phyloP scores from a whole-genome alignment of 2,329 filamentous ascomycete species.

The Penicillium sp. region DNA sequence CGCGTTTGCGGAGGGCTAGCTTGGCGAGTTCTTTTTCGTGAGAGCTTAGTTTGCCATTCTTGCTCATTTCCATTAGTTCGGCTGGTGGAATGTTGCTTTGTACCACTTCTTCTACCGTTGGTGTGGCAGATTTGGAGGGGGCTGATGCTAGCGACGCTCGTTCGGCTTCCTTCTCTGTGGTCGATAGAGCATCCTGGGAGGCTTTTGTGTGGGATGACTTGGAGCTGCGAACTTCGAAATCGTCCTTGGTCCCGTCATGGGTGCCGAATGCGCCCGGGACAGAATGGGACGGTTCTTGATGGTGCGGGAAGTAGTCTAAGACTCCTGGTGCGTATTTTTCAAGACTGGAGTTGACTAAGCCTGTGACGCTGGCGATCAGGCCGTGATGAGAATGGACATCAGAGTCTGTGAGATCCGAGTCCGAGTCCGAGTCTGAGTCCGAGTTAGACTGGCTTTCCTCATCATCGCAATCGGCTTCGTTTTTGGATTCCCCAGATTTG shows the following conservation, averaged over 20 bases:
- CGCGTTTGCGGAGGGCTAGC: slow-evolving; percentile 41
- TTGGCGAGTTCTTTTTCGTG: slow-evolving; percentile 48
- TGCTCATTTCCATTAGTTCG: slow-evolving; percentile 28
- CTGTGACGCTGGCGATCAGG: slow-evolving; percentile 38
- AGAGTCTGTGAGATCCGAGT: slow-evolving; percentile 5
- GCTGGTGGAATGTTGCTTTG: slow-evolving; percentile 21
- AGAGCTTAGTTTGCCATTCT: slow-evolving; percentile 33
- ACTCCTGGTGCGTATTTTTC: slow-evolving; percentile 54
- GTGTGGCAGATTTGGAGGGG: slow-evolving; percentile 20
- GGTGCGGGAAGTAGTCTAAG: slow-evolving; percentile 48
- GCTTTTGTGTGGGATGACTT: background rate
- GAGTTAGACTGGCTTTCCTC: background rate
- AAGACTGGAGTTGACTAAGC: slow-evolving; percentile 43
- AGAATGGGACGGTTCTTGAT: slow-evolving; percentile 8
- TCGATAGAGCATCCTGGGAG: background rate
- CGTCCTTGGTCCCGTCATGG: background rate
- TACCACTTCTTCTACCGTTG: slow-evolving; percentile 17
- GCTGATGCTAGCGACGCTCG: slow-evolving; percentile 17
- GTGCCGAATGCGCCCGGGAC: background rate
- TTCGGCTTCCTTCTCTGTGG: slow-evolving; percentile 10
- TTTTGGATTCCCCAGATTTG: background rate
- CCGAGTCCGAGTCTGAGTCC: background rate
- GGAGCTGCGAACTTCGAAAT: background rate
- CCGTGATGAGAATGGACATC: slow-evolving; percentile 31
- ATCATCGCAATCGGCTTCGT: slow-evolving; percentile 10